phyloP scores from a whole-genome alignment of 352 stramenopile genomes.

The Globisporangium viniferum region DNA sequence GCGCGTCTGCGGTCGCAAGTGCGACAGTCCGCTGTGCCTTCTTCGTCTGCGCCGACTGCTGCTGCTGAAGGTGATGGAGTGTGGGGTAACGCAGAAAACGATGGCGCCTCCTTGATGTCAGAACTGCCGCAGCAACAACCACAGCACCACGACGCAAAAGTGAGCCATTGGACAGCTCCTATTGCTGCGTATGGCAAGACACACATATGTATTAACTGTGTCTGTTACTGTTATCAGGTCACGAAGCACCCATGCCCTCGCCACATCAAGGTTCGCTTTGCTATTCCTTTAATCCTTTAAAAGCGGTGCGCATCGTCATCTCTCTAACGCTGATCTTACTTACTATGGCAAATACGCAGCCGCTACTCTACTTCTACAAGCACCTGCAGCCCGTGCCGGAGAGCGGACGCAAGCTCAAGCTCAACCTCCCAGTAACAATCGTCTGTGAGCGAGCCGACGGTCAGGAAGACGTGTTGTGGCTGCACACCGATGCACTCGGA shows the following conservation, averaged over 20 bases:
- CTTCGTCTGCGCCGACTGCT: conserved; percentile 9
- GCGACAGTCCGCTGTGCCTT: conserved; percentile 23
- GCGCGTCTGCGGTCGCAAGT: conserved; percentile 47
- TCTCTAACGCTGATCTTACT: not conserved
- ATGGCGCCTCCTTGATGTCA: not conserved
- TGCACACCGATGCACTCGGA: conserved; percentile 46
- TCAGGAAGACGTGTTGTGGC: conserved; percentile 55
- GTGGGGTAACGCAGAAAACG: not conserved
- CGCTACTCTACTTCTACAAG: conserved; percentile 81
- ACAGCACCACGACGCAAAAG: not conserved
- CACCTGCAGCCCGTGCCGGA: conserved; percentile 66
- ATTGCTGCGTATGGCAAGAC: not conserved
- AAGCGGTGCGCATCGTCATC: not conserved
- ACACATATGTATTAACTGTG: too few species aligned
- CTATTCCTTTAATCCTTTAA: not conserved
- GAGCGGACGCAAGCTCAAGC: conserved; percentile 26
- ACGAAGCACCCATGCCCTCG: conserved; percentile 24
- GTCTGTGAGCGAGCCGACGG: conserved; percentile 53
- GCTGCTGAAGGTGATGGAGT: not conserved
- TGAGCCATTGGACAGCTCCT: not conserved
- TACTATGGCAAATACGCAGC: conserved; percentile 21
- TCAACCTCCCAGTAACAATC: conserved; percentile 62
- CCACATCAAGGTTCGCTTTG: conserved; percentile 29
- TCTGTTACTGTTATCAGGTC: not conserved
- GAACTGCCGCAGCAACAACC: not conserved